Evolutionary conservation across 2,329 filamentous ascomycete species (phyloP).

Genomic region (Macrophomina pseudophaseolina): DNA sequence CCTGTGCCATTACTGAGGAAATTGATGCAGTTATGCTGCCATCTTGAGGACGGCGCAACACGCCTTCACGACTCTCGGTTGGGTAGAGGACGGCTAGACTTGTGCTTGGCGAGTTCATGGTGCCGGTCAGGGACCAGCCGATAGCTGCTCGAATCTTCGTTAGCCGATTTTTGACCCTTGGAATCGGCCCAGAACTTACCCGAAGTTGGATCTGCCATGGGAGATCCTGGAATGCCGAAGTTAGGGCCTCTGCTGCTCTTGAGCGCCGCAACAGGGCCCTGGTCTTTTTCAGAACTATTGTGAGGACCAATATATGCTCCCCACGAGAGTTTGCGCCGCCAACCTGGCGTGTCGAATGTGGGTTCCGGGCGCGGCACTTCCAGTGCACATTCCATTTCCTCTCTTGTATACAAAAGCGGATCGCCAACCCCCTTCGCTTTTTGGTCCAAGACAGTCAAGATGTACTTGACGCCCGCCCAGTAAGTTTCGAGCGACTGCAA

Average conservation of each 20-base stretch:
- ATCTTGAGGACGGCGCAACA: constrained; percentile 3
- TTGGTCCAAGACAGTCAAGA: constrained; percentile 83
- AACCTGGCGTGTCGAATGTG: constrained; percentile 57
- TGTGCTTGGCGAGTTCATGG: constrained; percentile 82
- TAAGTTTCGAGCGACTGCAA: constrained; percentile 80
- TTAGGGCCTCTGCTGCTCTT: constrained; percentile 34
- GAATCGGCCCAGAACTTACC: constrained; percentile 40
- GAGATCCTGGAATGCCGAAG: constrained; percentile 48
- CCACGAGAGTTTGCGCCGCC: constrained; percentile 55
- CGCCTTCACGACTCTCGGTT: constrained; percentile 47
- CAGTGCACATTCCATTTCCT: constrained; percentile 77
- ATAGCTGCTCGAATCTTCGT: constrained; percentile 57
- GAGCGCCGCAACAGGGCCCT: constrained; percentile 39
- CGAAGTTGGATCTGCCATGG: constrained; percentile 57
- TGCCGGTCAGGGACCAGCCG: constrained; percentile 87
- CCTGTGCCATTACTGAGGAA: constrained; percentile 36
- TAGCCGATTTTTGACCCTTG: constrained; percentile 32
- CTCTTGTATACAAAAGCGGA: constrained; percentile 66
- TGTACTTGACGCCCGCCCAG: constrained; percentile 87
- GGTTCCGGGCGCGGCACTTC: constrained; percentile 58
- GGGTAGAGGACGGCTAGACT: constrained; percentile 83
- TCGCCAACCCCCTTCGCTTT: constrained; percentile 88
- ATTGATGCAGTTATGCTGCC: constrained; percentile 33
- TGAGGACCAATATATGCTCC: constrained; percentile 40
- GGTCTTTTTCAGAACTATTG: constrained; percentile 29